Percentiles rank a stretch among this genome's conserved stretches.
These are phyloP conservation scores for Seiridium unicorne DNA, from an alignment of 2,329 filamentous ascomycete species.

Conservation along the genomic window DNA sequence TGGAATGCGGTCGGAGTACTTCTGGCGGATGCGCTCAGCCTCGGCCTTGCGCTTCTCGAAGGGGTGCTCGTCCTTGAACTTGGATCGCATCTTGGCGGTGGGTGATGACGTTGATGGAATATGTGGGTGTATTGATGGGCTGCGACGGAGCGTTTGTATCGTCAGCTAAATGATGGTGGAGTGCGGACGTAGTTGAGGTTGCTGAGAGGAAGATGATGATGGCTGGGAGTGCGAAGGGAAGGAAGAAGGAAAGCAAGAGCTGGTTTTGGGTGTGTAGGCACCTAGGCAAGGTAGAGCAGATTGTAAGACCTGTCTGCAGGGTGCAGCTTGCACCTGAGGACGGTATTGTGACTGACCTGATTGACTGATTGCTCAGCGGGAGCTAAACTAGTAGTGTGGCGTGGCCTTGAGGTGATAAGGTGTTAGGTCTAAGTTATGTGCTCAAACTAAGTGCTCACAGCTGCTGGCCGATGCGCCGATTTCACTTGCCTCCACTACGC, in stretches of 20 bases:
- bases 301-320: background rate
- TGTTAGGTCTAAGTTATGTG: no score
- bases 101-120: constrained; percentile 9
- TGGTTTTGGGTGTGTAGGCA: background rate
- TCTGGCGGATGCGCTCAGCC: constrained; percentile 98
- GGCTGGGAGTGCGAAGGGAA: background rate
- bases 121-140: background rate
- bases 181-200: background rate
- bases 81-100: constrained; percentile 81
- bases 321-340: background rate
- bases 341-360: background rate
- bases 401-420: no score
- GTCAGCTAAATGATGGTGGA: no score
- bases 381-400: no score
- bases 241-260: background rate
- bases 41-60: constrained; percentile 99
- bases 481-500: no score
- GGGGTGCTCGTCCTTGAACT: constrained; percentile 99
- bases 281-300: background rate
- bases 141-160: background rate
- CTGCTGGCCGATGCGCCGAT: no score
- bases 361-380: background rate
- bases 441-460: no score
- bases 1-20: constrained; percentile 97
- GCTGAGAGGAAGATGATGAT: background rate